Evolutionary conservation across 805 yeast genomes (phyloP), one percentile per base, ranked within the genome.

Genomic region (Yamadazyma scolyti): DNA sequence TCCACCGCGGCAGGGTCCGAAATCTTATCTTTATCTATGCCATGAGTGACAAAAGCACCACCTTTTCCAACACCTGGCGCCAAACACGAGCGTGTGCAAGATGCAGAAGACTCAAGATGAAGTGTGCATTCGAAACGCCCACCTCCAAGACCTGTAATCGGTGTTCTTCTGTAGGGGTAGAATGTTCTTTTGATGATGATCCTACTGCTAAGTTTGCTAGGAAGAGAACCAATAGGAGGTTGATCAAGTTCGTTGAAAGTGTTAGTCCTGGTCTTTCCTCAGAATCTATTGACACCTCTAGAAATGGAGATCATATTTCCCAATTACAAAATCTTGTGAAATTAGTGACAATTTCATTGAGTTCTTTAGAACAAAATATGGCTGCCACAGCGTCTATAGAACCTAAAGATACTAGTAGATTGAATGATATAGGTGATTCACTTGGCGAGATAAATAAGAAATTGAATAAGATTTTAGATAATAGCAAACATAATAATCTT

Each of bases 81-180:
- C 65, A 69, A 34, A 41, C 61, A 18, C 53, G 73, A 30, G 77
- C 79, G 1, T 74, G 79, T 53, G 78, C 78, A 4, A 50, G 79
- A 36, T 74, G 79, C 40, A 73, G 71, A 36, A 46, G 78, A 17
- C 53, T 73, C 13, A 73, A 73, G 43, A 68, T 70, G 69, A 58
- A 71, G 42, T 74, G 79, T 49, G 62, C 65, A 3, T 74, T 63
- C 44, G 70, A 68, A 19, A 68, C 69, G 39, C 77, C 76, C 2
- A 40, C 49, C 11, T 61, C 52, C 39, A 50, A 48, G 19, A 47
- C 71, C 11, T 74, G 79, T 47, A 57, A 58, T 22, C 42, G 77
- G 31, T 74, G 79, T 44, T 61, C 52, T 34, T 52, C 60, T 16
- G 57, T 68, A 4, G 64, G 62, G 2, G 58, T 72, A 14, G 53